Conservation (phyloP, 2,329 filamentous ascomycete species). For the Lecanicillium sp. region DNA sequence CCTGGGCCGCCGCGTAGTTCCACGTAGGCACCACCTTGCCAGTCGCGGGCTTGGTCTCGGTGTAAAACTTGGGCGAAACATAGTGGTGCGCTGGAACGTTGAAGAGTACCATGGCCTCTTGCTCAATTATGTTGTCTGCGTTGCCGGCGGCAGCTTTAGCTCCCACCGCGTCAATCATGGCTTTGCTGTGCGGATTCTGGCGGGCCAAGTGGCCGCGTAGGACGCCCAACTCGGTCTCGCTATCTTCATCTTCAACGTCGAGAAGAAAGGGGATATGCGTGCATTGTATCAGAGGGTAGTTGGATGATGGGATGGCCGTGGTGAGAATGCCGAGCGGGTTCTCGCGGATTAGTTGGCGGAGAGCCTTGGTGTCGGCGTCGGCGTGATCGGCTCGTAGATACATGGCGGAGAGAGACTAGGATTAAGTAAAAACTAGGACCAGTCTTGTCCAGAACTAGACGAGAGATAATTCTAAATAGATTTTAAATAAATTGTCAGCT, state of each 20-base stretch:
- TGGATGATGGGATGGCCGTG: conserved; percentile 46
- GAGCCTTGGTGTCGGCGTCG: conserved; percentile 37
- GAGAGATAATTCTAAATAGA: too few species aligned
- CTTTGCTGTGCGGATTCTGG: conserved; percentile 55
- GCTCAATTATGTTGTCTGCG: conserved; percentile 23
- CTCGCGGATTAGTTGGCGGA: conserved; percentile 48
- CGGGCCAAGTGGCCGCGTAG: conserved; percentile 56
- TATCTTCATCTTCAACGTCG: conserved; percentile 35
- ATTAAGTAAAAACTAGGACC: too few species aligned
- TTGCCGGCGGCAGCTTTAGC: conserved; percentile 8
- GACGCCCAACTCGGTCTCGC: conserved; percentile 29
- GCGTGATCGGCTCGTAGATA: conserved; percentile 30
- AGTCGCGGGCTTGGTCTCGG: conserved; percentile 52
- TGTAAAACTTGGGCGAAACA: conserved; percentile 61
- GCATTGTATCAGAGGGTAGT: conserved; percentile 43
- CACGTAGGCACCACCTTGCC: conserved; percentile 64
- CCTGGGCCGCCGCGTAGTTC: conserved; percentile 61
- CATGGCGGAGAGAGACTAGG: conserved; percentile 1
- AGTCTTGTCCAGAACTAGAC: too few species aligned
- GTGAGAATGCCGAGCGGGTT: conserved; percentile 56
- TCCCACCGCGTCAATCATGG: conserved; percentile 40
- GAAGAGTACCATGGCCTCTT: conserved; percentile 57
- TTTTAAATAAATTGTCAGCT: too few species aligned
- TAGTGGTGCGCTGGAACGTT: conserved; percentile 51
- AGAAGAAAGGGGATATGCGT: conserved; percentile 55